A percentile compares a stretch with the other conserved stretches of the same genome.
Conservation (phyloP, 495 filamentous ascomycete genomes). For the Podospora anserina region DNA sequence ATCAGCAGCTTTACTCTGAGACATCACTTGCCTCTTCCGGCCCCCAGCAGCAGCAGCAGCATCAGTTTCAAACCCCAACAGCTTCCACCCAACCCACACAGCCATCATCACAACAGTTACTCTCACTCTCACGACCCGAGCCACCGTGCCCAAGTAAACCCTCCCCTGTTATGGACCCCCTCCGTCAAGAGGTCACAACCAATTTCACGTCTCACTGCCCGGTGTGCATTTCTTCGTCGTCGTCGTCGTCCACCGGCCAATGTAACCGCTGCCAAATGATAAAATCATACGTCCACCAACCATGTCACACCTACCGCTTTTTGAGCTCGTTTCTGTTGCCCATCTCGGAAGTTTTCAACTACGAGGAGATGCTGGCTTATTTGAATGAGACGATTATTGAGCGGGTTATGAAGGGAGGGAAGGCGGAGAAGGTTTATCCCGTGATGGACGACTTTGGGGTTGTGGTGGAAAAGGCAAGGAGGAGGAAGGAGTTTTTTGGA, state of each 20-base stretch:
- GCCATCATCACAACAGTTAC: background rate
- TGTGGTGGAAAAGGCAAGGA: background rate
- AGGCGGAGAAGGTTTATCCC: slow-evolving; percentile 1
- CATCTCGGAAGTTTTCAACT: slow-evolving; percentile 6
- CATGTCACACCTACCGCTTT: background rate
- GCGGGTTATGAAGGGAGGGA: background rate
- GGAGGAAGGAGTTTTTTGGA: slow-evolving; percentile 5
- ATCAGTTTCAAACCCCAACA: background rate
- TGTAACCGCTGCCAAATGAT: slow-evolving; percentile 1
- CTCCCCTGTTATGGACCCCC: background rate
- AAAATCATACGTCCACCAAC: background rate
- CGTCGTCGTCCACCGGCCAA: background rate
- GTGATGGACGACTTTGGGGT: slow-evolving; percentile 13
- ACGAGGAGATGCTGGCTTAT: slow-evolving; percentile 13
- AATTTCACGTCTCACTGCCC: slow-evolving; percentile 3
- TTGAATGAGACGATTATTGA: slow-evolving; percentile 6
- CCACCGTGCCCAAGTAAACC: background rate
- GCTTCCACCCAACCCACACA: background rate
- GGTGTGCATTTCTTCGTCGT: background rate
- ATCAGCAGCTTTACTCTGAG: background rate
- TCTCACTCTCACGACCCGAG: background rate
- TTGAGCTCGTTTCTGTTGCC: slow-evolving; percentile 1
- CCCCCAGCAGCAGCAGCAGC: background rate
- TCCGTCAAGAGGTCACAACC: background rate
- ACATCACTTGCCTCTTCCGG: background rate